Percentiles rank a stretch among this genome's conserved stretches.
Conservation (phyloP, 2,329 filamentous ascomycete species). For the Trichoderma arundinaceum region DNA sequence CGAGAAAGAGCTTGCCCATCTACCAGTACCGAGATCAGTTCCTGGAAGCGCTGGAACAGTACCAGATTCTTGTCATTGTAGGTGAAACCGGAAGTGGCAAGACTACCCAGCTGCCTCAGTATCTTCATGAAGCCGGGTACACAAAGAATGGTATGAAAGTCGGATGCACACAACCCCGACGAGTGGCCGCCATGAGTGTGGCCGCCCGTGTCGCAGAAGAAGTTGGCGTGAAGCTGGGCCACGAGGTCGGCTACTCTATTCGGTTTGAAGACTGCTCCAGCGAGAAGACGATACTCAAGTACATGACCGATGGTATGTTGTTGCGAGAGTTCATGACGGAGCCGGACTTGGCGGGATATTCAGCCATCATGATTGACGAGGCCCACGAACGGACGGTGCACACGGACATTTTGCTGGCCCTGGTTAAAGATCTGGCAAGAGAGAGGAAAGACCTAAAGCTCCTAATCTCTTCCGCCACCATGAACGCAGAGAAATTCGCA, state of each 20-base stretch:
- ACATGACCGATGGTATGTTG: constrained; percentile 97
- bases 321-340: constrained; percentile 89
- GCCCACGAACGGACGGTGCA: constrained; percentile 92
- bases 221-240: constrained; percentile 85
- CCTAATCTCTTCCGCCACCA: constrained; percentile 90
- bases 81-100: constrained; percentile 96
- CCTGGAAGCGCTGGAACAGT: constrained; percentile 80
- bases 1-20: constrained; percentile 86
- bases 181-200: constrained; percentile 97
- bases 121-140: constrained; percentile 88
- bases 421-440: constrained; percentile 86
- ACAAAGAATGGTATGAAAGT: constrained; percentile 85
- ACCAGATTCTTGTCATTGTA: constrained; percentile 89
- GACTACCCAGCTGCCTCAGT: constrained; percentile 93
- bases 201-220: constrained; percentile 96
- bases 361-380: constrained; percentile 94
- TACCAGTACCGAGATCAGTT: constrained; percentile 87
- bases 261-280: constrained; percentile 92
- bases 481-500: constrained; percentile 92
- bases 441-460: constrained; percentile 86
- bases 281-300: constrained; percentile 90
- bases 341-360: constrained; percentile 81
- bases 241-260: constrained; percentile 92
- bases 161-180: constrained; percentile 90
- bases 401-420: constrained; percentile 85